These are phyloP conservation scores for Neurospora sp. DNA, from an alignment of 495 filamentous ascomycete genomes.

Conservation along the genomic window DNA sequence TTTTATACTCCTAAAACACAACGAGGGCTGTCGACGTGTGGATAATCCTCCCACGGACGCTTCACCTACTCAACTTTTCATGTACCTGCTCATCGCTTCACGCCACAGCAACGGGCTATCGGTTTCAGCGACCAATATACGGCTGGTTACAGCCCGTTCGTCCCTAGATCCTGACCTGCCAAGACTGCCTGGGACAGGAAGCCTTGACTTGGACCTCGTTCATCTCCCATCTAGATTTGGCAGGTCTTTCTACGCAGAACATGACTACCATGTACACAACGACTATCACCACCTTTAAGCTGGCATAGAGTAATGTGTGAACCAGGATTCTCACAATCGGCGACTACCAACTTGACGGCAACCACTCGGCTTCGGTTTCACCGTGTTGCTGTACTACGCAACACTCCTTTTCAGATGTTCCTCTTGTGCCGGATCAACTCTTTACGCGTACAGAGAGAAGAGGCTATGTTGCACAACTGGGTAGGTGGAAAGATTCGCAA, in stretches of 20 bases:
- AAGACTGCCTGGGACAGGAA: not conserved
- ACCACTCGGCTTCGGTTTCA: not conserved
- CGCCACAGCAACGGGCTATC: not conserved
- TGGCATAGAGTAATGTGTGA: not conserved
- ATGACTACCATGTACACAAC: not conserved
- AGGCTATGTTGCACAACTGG: not conserved
- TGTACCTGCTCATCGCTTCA: not conserved
- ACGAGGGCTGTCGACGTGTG: not conserved
- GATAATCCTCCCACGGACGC: not conserved
- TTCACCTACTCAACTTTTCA: not conserved
- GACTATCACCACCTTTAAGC: not conserved
- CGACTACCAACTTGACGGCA: not conserved
- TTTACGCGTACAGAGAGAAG: not conserved
- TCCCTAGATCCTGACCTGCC: not conserved
- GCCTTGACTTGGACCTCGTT: not conserved
- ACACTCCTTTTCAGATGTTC: not conserved
- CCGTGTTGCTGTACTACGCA: not conserved
- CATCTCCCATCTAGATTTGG: not conserved
- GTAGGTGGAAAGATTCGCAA: not conserved
- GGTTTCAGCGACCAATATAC: not conserved
- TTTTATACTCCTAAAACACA: not conserved
- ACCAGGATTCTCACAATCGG: not conserved
- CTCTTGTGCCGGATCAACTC: not conserved
- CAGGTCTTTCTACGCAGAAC: not conserved
- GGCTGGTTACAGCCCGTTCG: not conserved